Base-by-base conservation (phyloP, 805 yeast species). In the Metschnikowia dekortorum region DNA sequence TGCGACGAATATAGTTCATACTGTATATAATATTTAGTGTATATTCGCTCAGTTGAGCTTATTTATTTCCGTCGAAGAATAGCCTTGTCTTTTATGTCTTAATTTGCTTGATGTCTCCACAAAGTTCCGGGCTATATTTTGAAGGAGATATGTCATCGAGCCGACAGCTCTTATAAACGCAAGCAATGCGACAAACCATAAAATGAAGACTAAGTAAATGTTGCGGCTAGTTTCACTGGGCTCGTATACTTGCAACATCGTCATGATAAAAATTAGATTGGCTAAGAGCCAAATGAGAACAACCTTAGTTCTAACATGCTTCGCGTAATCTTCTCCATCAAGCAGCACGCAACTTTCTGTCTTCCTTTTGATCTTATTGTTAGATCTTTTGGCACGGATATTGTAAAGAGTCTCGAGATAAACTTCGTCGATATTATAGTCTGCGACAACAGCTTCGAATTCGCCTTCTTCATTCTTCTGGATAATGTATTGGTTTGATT, bases 271-370 rank as follows among this genome's bases (percentile, higher is more conserved):
- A 26, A 91, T 71, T 61, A 89, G 71, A 65, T 94, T 94, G 29
- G 87, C 74, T 44, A 91, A 75, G 77, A 94, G 80, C 99, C 99
- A 94, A n/a, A 82, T 70, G 61, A 94, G 79, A n/a, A 94, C 99
- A 47, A 94, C 97, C 57, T 94, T 80, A 1, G 99, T 89, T 71
- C 99, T 83, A 22, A 94, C 86, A 64, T 92, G 96, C 63, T 96
- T 83, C 64, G 94, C 96, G 66, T 94, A 92, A 66, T 94, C 99
- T 58, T 88, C 89, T 16, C 79, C 79, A 44, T 70, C 74, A 48
- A 70, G 54, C 8, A 16, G 16, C 18, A 64, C 68, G 3, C 44
- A n/a, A 13, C 39, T 26, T 51, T 74, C 67, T 1, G 55, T 58
- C 8, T 51, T 56, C 26, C 51, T 39, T 6, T 53, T 48, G 55